These are phyloP conservation scores for Salix arbutifolia DNA, from an alignment of 345 rosid species.

Conservation along the genomic window DNA sequence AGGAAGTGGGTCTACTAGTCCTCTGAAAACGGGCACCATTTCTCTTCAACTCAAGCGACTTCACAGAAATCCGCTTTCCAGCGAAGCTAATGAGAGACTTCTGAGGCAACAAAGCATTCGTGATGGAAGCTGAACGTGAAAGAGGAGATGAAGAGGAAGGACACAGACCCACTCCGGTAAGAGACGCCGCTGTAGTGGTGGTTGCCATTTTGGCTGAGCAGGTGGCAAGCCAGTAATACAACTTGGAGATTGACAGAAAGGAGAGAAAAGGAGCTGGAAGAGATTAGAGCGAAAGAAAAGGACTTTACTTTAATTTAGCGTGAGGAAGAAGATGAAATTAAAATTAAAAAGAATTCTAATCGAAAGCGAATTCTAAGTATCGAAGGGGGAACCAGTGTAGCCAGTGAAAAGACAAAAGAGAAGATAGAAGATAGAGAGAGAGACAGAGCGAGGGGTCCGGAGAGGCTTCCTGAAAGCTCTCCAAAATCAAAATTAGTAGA, in stretches of 20 bases:
- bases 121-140: neutral
- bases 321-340: too few species aligned
- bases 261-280: neutral
- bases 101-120: conserved; percentile 24
- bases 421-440: too few species aligned
- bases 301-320: too few species aligned
- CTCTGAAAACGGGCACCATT: conserved; percentile 20
- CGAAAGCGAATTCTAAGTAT: too few species aligned
- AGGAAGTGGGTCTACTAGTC: conserved; percentile 31
- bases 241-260: neutral
- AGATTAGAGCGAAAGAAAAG: neutral
- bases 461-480: too few species aligned
- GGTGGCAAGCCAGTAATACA: too few species aligned
- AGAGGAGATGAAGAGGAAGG: neutral
- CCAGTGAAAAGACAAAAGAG: too few species aligned
- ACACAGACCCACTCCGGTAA: conserved; percentile 27
- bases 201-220: conserved; percentile 26
- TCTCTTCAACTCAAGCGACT: conserved; percentile 25
- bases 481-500: too few species aligned
- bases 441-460: too few species aligned
- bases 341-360: too few species aligned
- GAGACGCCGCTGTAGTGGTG: conserved; percentile 27
- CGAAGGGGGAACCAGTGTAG: too few species aligned
- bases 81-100: conserved; percentile 37
- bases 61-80: conserved; percentile 31